Evolutionary conservation across 805 yeast genomes (phyloP), one percentile per base, ranked within the genome.

Genomic region (Sugiyamaella floridensis): DNA sequence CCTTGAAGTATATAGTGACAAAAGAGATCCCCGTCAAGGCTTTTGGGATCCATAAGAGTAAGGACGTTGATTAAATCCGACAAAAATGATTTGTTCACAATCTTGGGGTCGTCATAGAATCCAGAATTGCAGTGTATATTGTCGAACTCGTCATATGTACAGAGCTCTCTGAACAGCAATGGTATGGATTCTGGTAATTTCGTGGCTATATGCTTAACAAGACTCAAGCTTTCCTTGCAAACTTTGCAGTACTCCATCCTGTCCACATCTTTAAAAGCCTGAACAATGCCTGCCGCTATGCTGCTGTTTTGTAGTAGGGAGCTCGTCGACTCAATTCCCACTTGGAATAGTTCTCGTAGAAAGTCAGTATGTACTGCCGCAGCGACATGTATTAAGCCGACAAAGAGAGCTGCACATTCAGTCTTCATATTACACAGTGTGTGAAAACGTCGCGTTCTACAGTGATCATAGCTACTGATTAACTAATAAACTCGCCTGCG

Each of bases 1-100:
- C 71, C 70, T 53, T 67, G 72, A 47, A 74, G 71, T 58, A 74
- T 67, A 63, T 67, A 77, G 65, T 79, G 75, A 64, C 90, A 84
- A 67, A 81, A 80, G 60, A 81, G 81, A 43, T 77, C 77, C 32
- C 83, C 85, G 59, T 81, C 86, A 29, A 71, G 59, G 11, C 80
- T 73, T 49, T 67, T 61, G 12, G 83, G 79, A 57, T 79, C 77
- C 75, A 81, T 77, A 48, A 76, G 60, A 18, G 72, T 70, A 43
- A 80, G 60, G 66, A 80, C 67, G 56, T 79, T 78, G 12, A 77
- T 74, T 52, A 80, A 76, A 58, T 80, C 81, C 1, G 58, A 56
- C 14, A 59, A 53, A 32, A 65, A 60, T 16, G 61, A 55, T 51
- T 32, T 32, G 37, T 32, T 32, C n/a, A 32, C 37, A 10, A 32